These are phyloP conservation scores for Nakazawaea ernobii DNA, from an alignment of 805 yeast species.

Conservation along the genomic window DNA sequence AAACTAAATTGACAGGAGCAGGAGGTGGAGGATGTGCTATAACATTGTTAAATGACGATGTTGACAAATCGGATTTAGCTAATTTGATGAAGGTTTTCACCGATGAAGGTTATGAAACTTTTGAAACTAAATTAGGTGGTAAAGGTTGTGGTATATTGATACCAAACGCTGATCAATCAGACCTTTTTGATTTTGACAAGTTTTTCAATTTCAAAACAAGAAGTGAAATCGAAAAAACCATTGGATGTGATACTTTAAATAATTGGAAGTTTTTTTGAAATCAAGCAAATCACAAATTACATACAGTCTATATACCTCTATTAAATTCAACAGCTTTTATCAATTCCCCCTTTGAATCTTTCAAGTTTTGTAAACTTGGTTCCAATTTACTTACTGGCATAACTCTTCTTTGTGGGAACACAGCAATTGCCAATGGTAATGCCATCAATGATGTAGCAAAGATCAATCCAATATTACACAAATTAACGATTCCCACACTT, in stretches of 20 bases:
- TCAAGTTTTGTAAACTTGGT: constrained; percentile 51
- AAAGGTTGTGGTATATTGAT: constrained; percentile 67
- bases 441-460: constrained; percentile 80
- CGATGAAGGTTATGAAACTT: constrained; percentile 60
- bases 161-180: constrained; percentile 10
- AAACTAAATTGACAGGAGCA: constrained; percentile 94
- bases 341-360: constrained; percentile 53
- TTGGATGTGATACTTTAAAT: constrained; percentile 36
- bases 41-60: constrained; percentile 58
- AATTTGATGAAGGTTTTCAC: constrained; percentile 31
- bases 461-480: constrained; percentile 80
- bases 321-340: constrained; percentile 73
- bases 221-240: constrained; percentile 38
- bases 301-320: constrained; percentile 68
- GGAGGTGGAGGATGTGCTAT: constrained; percentile 99
- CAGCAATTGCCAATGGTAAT: constrained; percentile 91
- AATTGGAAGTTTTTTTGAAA: constrained; percentile 62
- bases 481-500: constrained; percentile 56
- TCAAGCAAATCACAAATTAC: background rate
- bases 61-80: constrained; percentile 26
- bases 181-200: constrained; percentile 23
- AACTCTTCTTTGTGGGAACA: constrained; percentile 84
- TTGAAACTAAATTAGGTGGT: constrained; percentile 81
- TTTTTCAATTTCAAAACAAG: constrained; percentile 36
- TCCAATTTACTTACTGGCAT: constrained; percentile 61